Evolutionary conservation across 352 stramenopile genomes (phyloP), one percentile per base, ranked within the genome.

Genomic region (Pythium apleroticum): DNA sequence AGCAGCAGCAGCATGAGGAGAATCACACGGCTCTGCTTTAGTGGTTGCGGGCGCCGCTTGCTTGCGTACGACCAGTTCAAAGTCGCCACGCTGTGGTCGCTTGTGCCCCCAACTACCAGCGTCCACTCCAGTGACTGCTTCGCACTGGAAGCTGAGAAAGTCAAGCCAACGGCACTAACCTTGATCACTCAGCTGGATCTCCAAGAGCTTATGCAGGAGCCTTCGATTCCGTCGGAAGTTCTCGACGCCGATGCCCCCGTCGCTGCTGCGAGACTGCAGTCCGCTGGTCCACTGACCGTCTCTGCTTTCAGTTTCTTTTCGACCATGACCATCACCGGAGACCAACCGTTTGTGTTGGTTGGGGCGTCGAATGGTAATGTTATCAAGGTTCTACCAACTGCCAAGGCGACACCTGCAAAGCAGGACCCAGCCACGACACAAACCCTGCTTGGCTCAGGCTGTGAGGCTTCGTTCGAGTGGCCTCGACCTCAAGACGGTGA

Each of bases 71-170:
- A 85, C 35, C 61, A 72, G 4, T 67, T 75, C 33, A 50, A 73
- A 24, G 37, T 65, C 1, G 48, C 72, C 11, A 65, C 63, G 11
- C 68, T 85, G 27, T 77, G 71, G 54, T 71, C 65, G 52, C 28
- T 43, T 15, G 57, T 41, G 28, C 59, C 0, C 6, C 20, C 49
- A 56, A 54, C 30, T 27, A 20, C 24, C 22, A 60, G 20, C 63
- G 57, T 50, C 45, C 74, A 88, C 53, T 70, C 72, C 0, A 68
- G 60, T 25, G 69, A 80, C n/a, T 81, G 68, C 12, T 88, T 88
- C 57, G 39, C 53, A 1, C 5, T 22, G 24, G 76, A 76, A 30
- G 17, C 20, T 2, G 33, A n/a, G 2, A 88, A 88, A 12, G 66
- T 56, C 63, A 85, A 84, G 27, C 68, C 76, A 3, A 57, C 53